These are phyloP conservation scores for Dysphania ambrosioides DNA, from an alignment of 148 eudicot genomes.

Conservation along the genomic window DNA sequence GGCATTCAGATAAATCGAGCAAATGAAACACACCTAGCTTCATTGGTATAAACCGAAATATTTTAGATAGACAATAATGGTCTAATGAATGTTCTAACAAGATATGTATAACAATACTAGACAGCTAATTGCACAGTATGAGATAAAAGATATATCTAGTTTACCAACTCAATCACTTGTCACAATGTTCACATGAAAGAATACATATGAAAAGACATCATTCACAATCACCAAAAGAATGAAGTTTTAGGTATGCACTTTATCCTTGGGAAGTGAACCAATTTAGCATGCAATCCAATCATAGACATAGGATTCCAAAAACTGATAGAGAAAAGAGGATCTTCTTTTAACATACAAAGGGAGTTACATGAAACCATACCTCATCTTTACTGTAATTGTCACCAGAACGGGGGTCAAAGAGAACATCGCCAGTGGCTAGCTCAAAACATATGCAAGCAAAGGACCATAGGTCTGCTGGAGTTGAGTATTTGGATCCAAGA, in stretches of 20 bases:
- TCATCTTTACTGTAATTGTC: conserved; percentile 90
- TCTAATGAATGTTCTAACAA: not conserved
- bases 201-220: not conserved
- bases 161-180: conserved; percentile 6
- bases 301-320: conserved; percentile 1
- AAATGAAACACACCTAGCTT: not conserved
- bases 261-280: conserved; percentile 10
- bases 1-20: not conserved
- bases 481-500: conserved; percentile 85
- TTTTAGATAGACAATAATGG: not conserved
- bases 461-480: conserved; percentile 93
- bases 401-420: conserved; percentile 90
- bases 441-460: conserved; percentile 98
- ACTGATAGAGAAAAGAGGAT: not conserved
- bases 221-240: not conserved
- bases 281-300: not conserved
- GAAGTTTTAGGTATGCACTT: not conserved
- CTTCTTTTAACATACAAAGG: not conserved
- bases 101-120: not conserved
- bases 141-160: not conserved
- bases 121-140: not conserved
- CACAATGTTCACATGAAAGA: not conserved
- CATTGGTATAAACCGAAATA: not conserved
- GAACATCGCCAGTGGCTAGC: conserved; percentile 94
- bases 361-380: conserved; percentile 42